Evolutionary conservation across 2,329 filamentous ascomycete species (phyloP), one percentile per base, ranked within the genome.

Genomic region (Fusarium sp.): DNA sequence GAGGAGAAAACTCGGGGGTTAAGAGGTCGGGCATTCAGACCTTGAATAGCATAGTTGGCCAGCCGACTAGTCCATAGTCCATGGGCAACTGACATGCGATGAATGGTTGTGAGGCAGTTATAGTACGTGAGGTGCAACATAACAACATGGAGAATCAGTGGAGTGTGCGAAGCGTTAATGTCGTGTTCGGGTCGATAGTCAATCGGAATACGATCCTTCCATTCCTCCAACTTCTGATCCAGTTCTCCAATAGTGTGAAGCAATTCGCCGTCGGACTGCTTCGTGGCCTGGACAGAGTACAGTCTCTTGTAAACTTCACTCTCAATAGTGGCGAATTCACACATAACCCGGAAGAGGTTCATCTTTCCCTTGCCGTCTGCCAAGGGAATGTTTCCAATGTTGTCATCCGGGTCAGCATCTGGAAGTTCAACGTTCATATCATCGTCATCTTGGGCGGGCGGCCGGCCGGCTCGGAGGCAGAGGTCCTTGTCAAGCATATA

Each of bases 101-200:
- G 96, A 67, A 99, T 97, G 0, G 96, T 99, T 1, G 95, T 97
- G 50, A 99, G 81, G 73, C 94, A 97, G 77, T 99, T 99, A 82
- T 98, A 98, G 79, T 99, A 99, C 3, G 93, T 91, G 74, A 99
- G 96, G 78, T 99, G 96, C 58, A 99, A 82, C 77, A 97, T 93
- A 63, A 97, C 94, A 51, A 99, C 89, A 69, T 98, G 95, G 20
- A 99, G 83, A 20, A 98, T 94, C n/a, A 98, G 84, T 1, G 95
- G 94, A 1, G 94, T 96, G 77, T 97, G 93, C 0, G 91, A 91
- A 1, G 93, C 93, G 78, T 94, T 94, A 78, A 99, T 98, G 78
- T 97, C 94, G 76, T 97, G 90, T 78, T 98, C 96, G 1, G 96
- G 96, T n/a, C 96, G 88, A 81, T 97, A 98, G 74, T 98, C 96